Evolutionary conservation across 2,329 filamentous ascomycete genomes (phyloP), one percentile per base, ranked within the genome.

Genomic region (Fusarium devonianum): DNA sequence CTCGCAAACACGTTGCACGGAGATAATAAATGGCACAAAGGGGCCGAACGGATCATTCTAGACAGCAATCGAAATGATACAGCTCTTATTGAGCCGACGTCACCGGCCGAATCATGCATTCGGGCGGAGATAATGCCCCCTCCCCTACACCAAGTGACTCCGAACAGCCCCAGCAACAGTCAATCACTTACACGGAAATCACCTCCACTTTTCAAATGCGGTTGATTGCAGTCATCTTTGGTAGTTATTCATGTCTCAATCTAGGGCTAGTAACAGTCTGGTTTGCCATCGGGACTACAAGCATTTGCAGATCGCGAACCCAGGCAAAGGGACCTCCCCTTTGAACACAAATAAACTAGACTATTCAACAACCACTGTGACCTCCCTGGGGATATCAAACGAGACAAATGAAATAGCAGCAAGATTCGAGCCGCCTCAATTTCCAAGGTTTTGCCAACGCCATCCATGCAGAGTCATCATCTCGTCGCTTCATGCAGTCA

Each of bases 211-310:
- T 19, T 23, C 7, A 7, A 6, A 5, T 16, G 28, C 29, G 18
- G 13, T 9, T 22, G n/a, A 16, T 38, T 45, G 39, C 22, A 58
- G 39, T 14, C 43, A 39, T 50, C 50, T 35, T 37, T 53, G 53
- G 13, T 49, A 60, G 29, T 53, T 54, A 40, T 60, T 46, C 21
- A 38, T 53, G 23, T 54, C 29, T 63, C 37, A 60, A 55, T 51
- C 47, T 54, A 54, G 30, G 48, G 40, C 48, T 58, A 50, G 30
- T 33, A 56, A 53, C 49, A 59, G 56, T 60, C 43, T 64, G 43
- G 26, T 40, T 38, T 37, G 44, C 49, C 41, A 56, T 65, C 53
- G 58, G 54, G 49, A 65, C 65, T 49, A 55, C 37, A 62, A 46
- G 51, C 18, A 41, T 26, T 29, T 51, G 45, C 13, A 42, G 42